Evolutionary conservation across 108 stramenopile genomes (phyloP), one percentile per base, ranked within the genome.

Genomic region (Nitzschia putrida): DNA sequence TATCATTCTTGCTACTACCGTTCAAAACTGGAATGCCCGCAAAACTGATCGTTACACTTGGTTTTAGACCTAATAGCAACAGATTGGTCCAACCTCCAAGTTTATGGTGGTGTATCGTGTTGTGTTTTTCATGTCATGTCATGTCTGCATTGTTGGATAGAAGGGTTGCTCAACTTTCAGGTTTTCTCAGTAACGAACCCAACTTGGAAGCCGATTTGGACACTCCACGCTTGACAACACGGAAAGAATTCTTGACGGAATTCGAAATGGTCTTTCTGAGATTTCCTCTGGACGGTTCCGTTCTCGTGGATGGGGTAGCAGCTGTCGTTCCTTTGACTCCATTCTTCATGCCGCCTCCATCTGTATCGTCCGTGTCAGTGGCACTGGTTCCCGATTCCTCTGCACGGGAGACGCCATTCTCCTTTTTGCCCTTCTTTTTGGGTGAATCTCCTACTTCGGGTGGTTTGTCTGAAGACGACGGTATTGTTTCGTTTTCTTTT

Each of bases 181-280:
- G 29, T 34, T 34, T 34, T 34, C 29, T 34, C 29, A 34, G 4
- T 34, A 34, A 34, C 29, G 29, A 34, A 3, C 29, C 29, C 45
- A 66, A 39, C 51, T 66, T 66, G 51, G 65, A 66, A 37, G 65
- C 65, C n/a, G 41, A 14, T 53, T 66, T 66, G 18, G 50, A 49
- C 25, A 66, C 52, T 21, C 10, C 43, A 14, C 29, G 50, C 25
- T 52, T 37, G 12, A 43, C 37, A 8, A 18, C 29, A n/a, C 58
- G 58, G 38, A 63, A 63, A 39, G 50, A 52, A 12, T 49, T 23
- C 18, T 34, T 34, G 4, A 34, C 29, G 29, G 29, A 34, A 34
- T 34, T 34, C 29, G 29, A 34, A 34, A 34, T 34, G 29, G 29
- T 34, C 29, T 34, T 34, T 34, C 29, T 1, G 29, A 34, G 29